Evolutionary conservation across 768 basidiomycete species (phyloP), one percentile per base, ranked within the genome.

Genomic region (Guyanaporus albipodus): DNA sequence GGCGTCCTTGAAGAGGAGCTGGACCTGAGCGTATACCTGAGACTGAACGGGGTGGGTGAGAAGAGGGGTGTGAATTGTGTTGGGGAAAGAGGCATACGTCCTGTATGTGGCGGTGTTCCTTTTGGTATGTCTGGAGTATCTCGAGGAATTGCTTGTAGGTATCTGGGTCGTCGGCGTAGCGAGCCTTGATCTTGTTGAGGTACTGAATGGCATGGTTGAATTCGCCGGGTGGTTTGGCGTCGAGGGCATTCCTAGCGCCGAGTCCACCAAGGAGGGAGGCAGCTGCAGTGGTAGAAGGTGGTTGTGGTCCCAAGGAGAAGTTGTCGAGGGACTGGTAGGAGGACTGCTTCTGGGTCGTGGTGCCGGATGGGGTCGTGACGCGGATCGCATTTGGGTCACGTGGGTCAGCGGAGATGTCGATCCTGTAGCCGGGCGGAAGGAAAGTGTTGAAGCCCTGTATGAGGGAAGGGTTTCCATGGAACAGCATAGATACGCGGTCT

Each of bases 401-500:
- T 21, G 83, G 82, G 70, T 88, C 86, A 21, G 71, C 73, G 47
- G 85, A 85, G 61, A 85, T 74, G 61, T 96, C 92, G 63, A 97
- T 96, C 49, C 90, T 85, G 69, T 96, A 97, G 24, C 94, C 94
- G 38, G 86, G 78, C 5, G 94, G 94, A 11, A 97, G 77, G 69
- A 97, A 97, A 2, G 94, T 96, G 70, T 98, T 97, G 81, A 97
- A 97, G 18, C 94, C 94, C 67, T 94, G 88, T 42, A 98, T 96
- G 58, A 98, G 85, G 44, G 74, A 63, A 6, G 87, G 90, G 66
- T 94, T 90, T 7, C 91, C 91, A 55, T 90, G 82, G 68, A 98
- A 98, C 34, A 98, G 82, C 56, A 78, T 80, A 7, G 93, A 95
- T 44, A 97, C 94, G 46, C 94, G 87, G 56, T 91, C 82, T 63